These are phyloP conservation scores for Trichomonas vaginalis DNA, from an alignment of 208 protist species.

Conservation along the genomic window DNA sequence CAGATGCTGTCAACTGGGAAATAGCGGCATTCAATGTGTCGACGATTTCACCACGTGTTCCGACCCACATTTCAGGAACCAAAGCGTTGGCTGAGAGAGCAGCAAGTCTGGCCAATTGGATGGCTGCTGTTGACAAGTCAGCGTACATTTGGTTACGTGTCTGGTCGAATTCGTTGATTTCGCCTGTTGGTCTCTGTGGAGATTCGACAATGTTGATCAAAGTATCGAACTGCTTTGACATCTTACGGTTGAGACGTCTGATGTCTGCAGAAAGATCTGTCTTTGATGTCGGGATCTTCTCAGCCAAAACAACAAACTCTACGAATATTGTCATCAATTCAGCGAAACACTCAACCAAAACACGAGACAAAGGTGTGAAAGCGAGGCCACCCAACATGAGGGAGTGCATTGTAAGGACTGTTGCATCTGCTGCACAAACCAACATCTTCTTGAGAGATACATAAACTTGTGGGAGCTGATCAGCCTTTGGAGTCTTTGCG, in stretches of 20 bases:
- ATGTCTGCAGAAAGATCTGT: background rate
- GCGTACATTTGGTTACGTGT: background rate
- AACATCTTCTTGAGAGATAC: background rate
- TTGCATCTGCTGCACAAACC: background rate
- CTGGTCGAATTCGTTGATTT: background rate
- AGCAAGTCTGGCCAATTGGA: background rate
- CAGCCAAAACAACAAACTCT: background rate
- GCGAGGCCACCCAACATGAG: background rate
- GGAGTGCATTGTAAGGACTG: constrained; percentile 5
- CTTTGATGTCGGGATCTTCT: background rate
- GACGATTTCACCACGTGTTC: background rate
- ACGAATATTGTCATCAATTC: background rate
- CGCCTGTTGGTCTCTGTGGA: background rate
- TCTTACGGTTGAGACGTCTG: background rate
- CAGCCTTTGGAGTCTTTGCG: background rate
- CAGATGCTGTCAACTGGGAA: background rate
- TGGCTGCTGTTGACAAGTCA: background rate
- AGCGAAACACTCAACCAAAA: background rate
- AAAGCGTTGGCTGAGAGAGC: background rate
- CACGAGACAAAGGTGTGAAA: background rate
- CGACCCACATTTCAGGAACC: background rate
- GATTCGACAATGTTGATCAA: background rate
- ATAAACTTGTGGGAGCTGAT: background rate
- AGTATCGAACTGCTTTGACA: background rate
- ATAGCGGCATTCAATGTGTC: background rate